phyloP scores from a whole-genome alignment of 768 basidiomycete genomes.

The Lactarius sanguifluus region DNA sequence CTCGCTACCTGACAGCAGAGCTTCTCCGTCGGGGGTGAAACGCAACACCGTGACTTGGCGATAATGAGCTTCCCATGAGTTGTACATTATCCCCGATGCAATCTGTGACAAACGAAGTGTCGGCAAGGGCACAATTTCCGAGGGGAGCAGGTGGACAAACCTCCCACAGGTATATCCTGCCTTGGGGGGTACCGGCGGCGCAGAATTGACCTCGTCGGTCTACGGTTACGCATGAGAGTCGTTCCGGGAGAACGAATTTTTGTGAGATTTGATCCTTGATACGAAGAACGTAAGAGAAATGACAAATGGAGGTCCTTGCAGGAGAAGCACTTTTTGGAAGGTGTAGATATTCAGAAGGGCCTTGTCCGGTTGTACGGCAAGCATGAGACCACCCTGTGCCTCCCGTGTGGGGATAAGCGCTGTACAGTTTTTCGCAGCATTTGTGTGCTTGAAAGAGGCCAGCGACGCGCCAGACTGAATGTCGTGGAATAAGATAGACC shows the following conservation, averaged over 20 bases:
- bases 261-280: constrained; percentile 83
- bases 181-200: constrained; percentile 85
- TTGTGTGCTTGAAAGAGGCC: constrained; percentile 89
- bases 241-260: constrained; percentile 89
- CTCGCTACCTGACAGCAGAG: constrained; percentile 83
- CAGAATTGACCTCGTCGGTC: constrained; percentile 74
- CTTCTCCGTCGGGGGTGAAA: constrained; percentile 80
- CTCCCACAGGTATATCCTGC: constrained; percentile 96
- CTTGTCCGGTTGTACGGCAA: constrained; percentile 87
- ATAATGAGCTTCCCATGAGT: constrained; percentile 95
- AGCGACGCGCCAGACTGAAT: constrained; percentile 72
- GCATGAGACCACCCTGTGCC: constrained; percentile 79
- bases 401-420: constrained; percentile 63
- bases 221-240: constrained; percentile 74
- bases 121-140: constrained; percentile 4
- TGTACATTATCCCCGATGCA: constrained; percentile 89
- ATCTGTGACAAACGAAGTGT: constrained; percentile 49
- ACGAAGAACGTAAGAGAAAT: constrained; percentile 10
- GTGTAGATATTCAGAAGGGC: constrained; percentile 86
- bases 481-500: constrained; percentile 76
- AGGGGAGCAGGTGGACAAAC: constrained; percentile 43
- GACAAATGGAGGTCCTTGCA: constrained; percentile 1
- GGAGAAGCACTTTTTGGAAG: constrained; percentile 78
- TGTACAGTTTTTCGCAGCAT: constrained; percentile 61
- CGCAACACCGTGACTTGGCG: constrained; percentile 78